Evolutionary conservation across 805 yeast species (phyloP).

Genomic region (Suhomyces vadensis): DNA sequence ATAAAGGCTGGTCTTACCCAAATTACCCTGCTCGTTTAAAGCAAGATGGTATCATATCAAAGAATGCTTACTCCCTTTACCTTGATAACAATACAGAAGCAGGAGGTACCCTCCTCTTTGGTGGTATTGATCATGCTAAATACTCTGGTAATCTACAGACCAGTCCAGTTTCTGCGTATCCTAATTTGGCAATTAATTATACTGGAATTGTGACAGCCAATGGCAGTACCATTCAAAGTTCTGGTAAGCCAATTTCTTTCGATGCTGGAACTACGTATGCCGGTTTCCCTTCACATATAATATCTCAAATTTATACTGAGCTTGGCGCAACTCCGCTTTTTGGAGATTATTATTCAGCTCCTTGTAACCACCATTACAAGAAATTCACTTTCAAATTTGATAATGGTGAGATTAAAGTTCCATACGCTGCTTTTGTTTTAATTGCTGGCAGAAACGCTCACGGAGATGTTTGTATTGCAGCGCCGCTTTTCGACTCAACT

Average conservation of each 20-base stretch:
- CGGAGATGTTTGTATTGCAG: not conserved
- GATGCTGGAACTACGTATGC: not conserved
- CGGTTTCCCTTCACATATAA: not conserved
- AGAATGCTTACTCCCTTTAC: conserved; percentile 4
- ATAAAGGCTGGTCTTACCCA: no score
- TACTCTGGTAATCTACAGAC: conserved; percentile 1
- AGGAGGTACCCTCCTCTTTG: not conserved
- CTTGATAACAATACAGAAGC: not conserved
- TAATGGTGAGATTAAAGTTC: not conserved
- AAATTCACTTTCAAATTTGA: not conserved
- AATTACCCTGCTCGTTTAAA: conserved; percentile 3
- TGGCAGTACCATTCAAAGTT: not conserved
- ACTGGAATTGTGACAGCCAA: not conserved
- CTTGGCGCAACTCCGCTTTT: no score
- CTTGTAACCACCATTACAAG: not conserved
- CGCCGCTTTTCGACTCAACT: not conserved
- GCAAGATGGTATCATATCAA: not conserved
- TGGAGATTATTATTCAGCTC: not conserved
- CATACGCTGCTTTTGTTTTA: not conserved
- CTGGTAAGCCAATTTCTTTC: not conserved
- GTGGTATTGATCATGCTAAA: conserved; percentile 7
- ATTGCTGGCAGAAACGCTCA: no score
- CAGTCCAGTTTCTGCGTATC: not conserved
- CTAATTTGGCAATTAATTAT: not conserved
- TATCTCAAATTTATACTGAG: not conserved